Percentiles rank a stretch among this genome's conserved stretches.
Conservation (phyloP, 139 green algal genomes). For the Coelastrella sp. region DNA sequence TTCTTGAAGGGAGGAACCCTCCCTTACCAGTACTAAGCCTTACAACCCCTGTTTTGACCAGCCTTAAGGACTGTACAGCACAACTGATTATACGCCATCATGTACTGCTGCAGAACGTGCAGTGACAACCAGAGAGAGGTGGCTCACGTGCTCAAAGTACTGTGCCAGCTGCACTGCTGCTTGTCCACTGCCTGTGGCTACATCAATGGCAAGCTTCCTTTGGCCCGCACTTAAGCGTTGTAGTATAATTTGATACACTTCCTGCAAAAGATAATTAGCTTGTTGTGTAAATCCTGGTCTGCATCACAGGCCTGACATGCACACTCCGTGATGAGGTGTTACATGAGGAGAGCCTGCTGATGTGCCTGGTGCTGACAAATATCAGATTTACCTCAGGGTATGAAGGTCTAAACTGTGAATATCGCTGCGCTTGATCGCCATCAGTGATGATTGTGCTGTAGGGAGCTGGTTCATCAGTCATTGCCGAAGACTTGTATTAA, state of each 20-base stretch:
- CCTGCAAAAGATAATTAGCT: not conserved
- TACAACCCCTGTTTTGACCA: not conserved
- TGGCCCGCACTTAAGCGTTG: not conserved
- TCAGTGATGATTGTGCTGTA: not conserved
- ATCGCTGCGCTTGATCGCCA: not conserved
- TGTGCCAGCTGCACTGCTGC: slow-evolving; percentile 32
- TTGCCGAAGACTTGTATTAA: no score
- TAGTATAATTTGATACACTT: slow-evolving; percentile 27
- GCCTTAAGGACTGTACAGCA: no score
- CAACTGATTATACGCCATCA: no score
- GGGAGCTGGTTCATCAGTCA: not conserved
- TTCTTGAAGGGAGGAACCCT: not conserved
- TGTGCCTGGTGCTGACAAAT: not conserved
- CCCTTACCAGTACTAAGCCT: not conserved
- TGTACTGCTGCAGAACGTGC: no score
- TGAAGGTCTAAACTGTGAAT: not conserved
- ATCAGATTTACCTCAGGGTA: not conserved
- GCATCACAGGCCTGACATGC: no score
- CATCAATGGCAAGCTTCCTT: slow-evolving; percentile 31
- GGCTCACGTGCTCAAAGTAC: slow-evolving; percentile 21
- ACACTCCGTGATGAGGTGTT: no score
- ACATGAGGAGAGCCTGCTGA: no score
- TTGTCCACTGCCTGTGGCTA: slow-evolving; percentile 35
- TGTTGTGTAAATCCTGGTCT: no score
- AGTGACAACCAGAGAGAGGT: no score